Conservation (phyloP, 768 basidiomycete genomes). For the Asterophora parasitica region DNA sequence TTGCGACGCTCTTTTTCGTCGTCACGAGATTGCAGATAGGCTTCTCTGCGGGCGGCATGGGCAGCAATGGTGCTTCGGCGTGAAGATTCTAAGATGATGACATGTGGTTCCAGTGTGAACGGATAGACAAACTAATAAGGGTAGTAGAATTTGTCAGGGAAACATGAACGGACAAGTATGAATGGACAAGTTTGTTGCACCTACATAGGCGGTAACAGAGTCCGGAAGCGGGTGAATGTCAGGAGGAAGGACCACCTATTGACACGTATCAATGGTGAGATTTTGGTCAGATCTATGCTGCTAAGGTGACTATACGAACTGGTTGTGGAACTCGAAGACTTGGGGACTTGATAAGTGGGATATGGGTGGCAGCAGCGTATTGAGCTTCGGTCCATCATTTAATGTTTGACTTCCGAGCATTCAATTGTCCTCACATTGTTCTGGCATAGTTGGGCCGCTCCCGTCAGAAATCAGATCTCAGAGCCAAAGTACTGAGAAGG, state of each 20-base stretch:
- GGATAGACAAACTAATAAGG: slow-evolving; percentile 85
- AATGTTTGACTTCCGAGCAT: not conserved
- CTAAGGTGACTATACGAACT: slow-evolving; percentile 35
- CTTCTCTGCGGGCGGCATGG: slow-evolving; percentile 62
- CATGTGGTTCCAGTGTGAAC: slow-evolving; percentile 86
- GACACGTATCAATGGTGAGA: not conserved
- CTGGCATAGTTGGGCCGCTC: slow-evolving; percentile 13
- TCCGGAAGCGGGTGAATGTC: slow-evolving; percentile 96
- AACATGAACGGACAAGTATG: not conserved
- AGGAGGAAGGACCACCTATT: slow-evolving; percentile 76
- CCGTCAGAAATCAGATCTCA: no score
- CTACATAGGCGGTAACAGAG: slow-evolving; percentile 82
- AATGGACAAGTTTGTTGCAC: slow-evolving; percentile 6
- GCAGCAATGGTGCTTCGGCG: slow-evolving; percentile 64
- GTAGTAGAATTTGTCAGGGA: slow-evolving; percentile 1
- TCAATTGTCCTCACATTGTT: slow-evolving; percentile 17
- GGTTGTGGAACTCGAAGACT: slow-evolving; percentile 81
- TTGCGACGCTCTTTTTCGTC: slow-evolving; percentile 70
- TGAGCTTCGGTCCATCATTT: slow-evolving; percentile 43
- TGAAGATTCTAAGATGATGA: slow-evolving; percentile 70
- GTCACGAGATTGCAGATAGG: slow-evolving; percentile 63
- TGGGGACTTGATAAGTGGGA: slow-evolving; percentile 91
- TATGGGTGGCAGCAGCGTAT: slow-evolving; percentile 68
- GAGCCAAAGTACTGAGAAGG: no score
- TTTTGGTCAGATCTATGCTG: not conserved